Evolutionary conservation across 352 stramenopile species (phyloP).

Genomic region (Globisporangium recalcitrans): DNA sequence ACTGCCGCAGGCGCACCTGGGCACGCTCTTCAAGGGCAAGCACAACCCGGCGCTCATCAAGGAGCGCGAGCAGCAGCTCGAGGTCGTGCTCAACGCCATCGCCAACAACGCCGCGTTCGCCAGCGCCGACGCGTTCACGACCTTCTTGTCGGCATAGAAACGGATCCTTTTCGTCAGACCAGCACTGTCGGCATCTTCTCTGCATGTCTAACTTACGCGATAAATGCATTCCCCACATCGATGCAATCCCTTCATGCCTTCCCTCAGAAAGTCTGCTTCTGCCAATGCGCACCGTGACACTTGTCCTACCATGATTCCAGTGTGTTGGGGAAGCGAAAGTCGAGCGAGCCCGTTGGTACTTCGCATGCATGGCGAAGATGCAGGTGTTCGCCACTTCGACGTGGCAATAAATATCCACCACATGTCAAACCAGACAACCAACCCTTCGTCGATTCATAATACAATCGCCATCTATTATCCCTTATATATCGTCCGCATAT

Average conservation of each 20-base stretch:
- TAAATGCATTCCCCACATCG: background rate
- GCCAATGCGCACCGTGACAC: too few species aligned
- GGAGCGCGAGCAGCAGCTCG: slow-evolving; percentile 57
- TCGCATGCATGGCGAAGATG: too few species aligned
- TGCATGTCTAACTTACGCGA: slow-evolving; percentile 5
- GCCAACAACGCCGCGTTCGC: slow-evolving; percentile 38
- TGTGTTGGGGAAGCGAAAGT: too few species aligned
- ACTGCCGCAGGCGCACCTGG: slow-evolving; percentile 43
- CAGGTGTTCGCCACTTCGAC: too few species aligned
- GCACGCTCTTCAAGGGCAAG: slow-evolving; percentile 48
- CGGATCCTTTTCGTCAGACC: too few species aligned
- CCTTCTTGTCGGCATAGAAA: slow-evolving; percentile 33
- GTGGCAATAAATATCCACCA: too few species aligned
- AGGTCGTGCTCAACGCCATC: slow-evolving; percentile 64
- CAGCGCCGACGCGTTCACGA: slow-evolving; percentile 47
- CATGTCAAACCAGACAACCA: too few species aligned
- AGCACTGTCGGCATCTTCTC: slow-evolving; percentile 1
- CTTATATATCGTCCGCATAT: background rate
- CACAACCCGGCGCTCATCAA: slow-evolving; percentile 57
- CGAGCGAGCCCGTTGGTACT: too few species aligned
- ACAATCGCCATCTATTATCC: slow-evolving; percentile 4
- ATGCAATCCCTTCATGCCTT: background rate
- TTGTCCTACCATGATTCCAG: too few species aligned
- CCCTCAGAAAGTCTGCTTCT: too few species aligned
- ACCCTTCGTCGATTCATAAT: background rate